These are phyloP conservation scores for Lathyrus tuberosus DNA, from an alignment of 306 rosid genomes.

Conservation along the genomic window DNA sequence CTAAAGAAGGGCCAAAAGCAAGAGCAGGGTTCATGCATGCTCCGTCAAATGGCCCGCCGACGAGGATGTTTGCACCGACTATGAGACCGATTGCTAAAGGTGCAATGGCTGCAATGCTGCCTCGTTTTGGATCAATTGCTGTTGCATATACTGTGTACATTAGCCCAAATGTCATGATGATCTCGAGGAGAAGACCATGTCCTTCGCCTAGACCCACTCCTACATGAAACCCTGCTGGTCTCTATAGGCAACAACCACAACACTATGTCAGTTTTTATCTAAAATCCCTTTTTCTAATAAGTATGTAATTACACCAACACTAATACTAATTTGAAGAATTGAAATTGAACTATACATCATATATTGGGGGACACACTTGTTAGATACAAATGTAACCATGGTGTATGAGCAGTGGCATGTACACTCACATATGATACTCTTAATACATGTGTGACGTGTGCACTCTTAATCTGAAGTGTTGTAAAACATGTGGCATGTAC, in stretches of 20 bases:
- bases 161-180: constrained; percentile 75
- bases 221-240: constrained; percentile 68
- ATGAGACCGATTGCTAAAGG: constrained; percentile 85
- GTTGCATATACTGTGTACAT: constrained; percentile 85
- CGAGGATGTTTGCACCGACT: constrained; percentile 84
- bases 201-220: constrained; percentile 53
- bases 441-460: too few relatives aligned
- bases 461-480: too few relatives aligned
- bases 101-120: constrained; percentile 60
- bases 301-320: background rate
- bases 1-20: constrained; percentile 91
- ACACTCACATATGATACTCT: too few relatives aligned
- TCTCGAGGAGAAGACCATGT: constrained; percentile 71
- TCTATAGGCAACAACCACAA: constrained; percentile 45
- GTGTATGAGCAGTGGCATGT: too few relatives aligned
- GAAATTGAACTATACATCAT: too few relatives aligned
- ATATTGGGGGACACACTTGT: too few relatives aligned
- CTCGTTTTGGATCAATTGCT: constrained; percentile 91
- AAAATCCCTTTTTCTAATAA: background rate
- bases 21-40: constrained; percentile 96
- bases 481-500: too few relatives aligned
- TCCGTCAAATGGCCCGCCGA: constrained; percentile 91
- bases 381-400: too few relatives aligned
- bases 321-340: too few relatives aligned
- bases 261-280: constrained; percentile 7